These are phyloP conservation scores for Dalbergia cultrata DNA, from an alignment of 306 rosid genomes.

Conservation along the genomic window DNA sequence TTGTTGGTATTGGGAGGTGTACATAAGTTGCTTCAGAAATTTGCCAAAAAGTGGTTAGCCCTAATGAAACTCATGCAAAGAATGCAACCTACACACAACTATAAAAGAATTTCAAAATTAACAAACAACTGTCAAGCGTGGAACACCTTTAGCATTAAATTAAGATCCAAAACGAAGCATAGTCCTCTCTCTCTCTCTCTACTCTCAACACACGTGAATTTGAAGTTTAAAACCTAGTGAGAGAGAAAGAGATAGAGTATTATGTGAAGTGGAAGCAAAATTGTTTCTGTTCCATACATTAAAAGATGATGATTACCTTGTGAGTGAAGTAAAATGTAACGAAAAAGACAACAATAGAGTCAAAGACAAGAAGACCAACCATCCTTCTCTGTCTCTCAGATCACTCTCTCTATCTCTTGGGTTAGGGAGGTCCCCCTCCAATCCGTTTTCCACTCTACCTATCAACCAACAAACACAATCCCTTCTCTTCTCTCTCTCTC, in stretches of 20 bases:
- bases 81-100: constrained; percentile 54
- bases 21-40: constrained; percentile 60
- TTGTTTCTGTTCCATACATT: constrained; percentile 45
- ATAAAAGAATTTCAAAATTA: constrained; percentile 30
- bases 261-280: constrained; percentile 88
- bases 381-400: constrained; percentile 49
- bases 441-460: constrained; percentile 99
- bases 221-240: constrained; percentile 52
- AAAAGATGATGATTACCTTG: constrained; percentile 83
- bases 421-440: constrained; percentile 96
- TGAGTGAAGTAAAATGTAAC: constrained; percentile 86
- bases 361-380: constrained; percentile 81
- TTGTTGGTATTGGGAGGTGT: constrained; percentile 50
- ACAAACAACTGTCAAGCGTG: constrained; percentile 47
- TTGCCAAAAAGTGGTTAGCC: constrained; percentile 64
- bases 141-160: constrained; percentile 37
- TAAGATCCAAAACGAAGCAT: constrained; percentile 40
- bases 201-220: constrained; percentile 61
- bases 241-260: constrained; percentile 38
- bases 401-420: constrained; percentile 51
- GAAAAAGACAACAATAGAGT: constrained; percentile 72
- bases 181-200: background rate
- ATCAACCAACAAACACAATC: constrained; percentile 80
- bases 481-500: constrained; percentile 38
- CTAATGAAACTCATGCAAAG: constrained; percentile 71